Conservation (phyloP, 2,329 filamentous ascomycete species). For the Arthroderma sp. region DNA sequence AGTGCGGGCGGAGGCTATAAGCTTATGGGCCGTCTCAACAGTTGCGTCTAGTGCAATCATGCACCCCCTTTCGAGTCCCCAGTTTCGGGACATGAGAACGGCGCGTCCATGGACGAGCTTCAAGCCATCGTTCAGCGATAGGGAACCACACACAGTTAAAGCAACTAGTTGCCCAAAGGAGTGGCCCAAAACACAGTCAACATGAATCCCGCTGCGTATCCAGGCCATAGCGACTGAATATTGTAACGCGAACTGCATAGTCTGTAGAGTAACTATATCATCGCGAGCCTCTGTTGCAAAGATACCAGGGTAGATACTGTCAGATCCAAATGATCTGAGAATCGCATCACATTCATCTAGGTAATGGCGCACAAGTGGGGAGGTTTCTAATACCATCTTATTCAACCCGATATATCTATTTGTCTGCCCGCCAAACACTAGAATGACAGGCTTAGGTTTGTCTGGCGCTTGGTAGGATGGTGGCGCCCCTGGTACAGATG, state of each 20-base stretch:
- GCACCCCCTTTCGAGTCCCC: constrained; percentile 22
- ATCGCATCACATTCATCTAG: neutral
- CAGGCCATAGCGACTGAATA: constrained; percentile 28
- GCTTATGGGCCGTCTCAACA: neutral
- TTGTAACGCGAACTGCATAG: constrained; percentile 27
- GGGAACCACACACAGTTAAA: constrained; percentile 21
- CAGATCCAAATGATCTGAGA: neutral
- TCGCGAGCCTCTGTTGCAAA: constrained; percentile 13
- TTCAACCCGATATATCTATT: no score
- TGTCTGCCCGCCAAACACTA: constrained; percentile 1
- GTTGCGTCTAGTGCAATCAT: constrained; percentile 25
- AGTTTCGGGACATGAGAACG: constrained; percentile 21
- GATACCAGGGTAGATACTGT: constrained; percentile 15
- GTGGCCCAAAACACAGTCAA: constrained; percentile 24
- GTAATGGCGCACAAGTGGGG: no score
- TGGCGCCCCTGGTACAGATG: no score
- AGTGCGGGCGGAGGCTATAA: neutral
- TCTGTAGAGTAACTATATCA: constrained; percentile 23
- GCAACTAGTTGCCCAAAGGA: constrained; percentile 30
- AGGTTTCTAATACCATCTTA: no score
- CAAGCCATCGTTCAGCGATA: constrained; percentile 23
- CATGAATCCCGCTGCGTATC: constrained; percentile 27
- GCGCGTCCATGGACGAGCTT: constrained; percentile 24
- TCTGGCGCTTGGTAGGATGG: no score
- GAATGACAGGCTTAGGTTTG: neutral